phyloP scores from a whole-genome alignment of 2,329 filamentous ascomycete genomes.

The Remersonia thermophila region DNA sequence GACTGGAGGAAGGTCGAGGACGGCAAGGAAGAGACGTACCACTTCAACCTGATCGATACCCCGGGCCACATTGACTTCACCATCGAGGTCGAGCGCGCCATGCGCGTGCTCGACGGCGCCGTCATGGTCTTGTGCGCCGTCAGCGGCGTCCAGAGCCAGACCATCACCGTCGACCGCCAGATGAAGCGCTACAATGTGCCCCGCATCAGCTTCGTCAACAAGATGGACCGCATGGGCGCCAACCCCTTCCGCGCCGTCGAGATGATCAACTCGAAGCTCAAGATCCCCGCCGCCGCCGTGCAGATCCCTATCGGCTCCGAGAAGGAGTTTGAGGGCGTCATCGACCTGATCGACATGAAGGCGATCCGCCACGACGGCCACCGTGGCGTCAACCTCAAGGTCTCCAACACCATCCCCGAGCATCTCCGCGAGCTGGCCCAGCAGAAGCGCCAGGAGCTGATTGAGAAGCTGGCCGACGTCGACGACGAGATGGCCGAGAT shows the following conservation, averaged over 20 bases:
- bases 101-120: slow-evolving; percentile 89
- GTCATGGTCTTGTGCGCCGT: slow-evolving; percentile 98
- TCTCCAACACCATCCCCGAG: slow-evolving; percentile 71
- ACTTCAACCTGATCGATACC: slow-evolving; percentile 97
- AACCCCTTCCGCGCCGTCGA: slow-evolving; percentile 97
- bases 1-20: slow-evolving; percentile 73
- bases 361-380: slow-evolving; percentile 84
- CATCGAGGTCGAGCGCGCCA: slow-evolving; percentile 90
- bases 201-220: slow-evolving; percentile 93
- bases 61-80: slow-evolving; percentile 99
- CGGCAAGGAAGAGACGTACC: slow-evolving; percentile 79
- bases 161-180: slow-evolving; percentile 94
- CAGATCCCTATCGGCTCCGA: slow-evolving; percentile 91
- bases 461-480: slow-evolving; percentile 92
- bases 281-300: slow-evolving; percentile 81
- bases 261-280: slow-evolving; percentile 93
- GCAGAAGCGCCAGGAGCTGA: slow-evolving; percentile 72
- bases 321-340: slow-evolving; percentile 82
- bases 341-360: slow-evolving; percentile 87
- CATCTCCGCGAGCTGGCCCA: slow-evolving; percentile 62
- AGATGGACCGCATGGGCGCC: slow-evolving; percentile 98
- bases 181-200: slow-evolving; percentile 98
- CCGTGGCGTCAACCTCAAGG: slow-evolving; percentile 64
- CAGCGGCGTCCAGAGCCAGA: slow-evolving; percentile 93
- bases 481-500: slow-evolving; percentile 96